These are phyloP conservation scores for Obba rivulosa DNA, from an alignment of 768 basidiomycete species.

Conservation along the genomic window DNA sequence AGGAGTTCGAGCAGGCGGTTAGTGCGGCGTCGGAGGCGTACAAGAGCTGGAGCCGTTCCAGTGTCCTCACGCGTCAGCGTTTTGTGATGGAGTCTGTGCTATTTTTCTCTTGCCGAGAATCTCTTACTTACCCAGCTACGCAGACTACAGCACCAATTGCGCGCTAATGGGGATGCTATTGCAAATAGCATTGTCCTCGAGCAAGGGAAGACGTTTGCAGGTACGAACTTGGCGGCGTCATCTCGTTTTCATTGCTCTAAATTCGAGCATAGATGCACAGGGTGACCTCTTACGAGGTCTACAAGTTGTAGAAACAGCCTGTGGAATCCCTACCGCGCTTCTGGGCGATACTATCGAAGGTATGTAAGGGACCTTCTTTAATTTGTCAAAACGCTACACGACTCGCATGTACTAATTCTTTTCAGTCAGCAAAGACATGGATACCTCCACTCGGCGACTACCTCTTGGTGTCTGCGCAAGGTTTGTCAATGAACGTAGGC, in stretches of 20 bases:
- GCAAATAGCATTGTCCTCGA: conserved; percentile 89
- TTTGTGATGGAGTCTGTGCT: conserved; percentile 81
- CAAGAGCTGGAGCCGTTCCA: conserved; percentile 84
- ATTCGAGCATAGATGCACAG: conserved; percentile 64
- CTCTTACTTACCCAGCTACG: background rate
- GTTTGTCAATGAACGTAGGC: conserved; percentile 17
- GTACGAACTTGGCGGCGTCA: conserved; percentile 31
- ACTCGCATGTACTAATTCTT: background rate
- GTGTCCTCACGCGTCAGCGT: conserved; percentile 79
- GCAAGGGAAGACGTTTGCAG: conserved; percentile 91
- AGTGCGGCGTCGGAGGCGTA: conserved; percentile 80
- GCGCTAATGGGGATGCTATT: conserved; percentile 80
- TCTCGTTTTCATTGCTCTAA: background rate
- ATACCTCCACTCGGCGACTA: conserved; percentile 78
- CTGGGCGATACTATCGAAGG: conserved; percentile 92
- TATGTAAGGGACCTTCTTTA: conserved; percentile 19
- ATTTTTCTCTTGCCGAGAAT: background rate
- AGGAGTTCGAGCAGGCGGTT: conserved; percentile 81
- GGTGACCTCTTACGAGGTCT: conserved; percentile 92
- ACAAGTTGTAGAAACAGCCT: conserved; percentile 81
- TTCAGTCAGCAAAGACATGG: conserved; percentile 92
- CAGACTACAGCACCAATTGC: conserved; percentile 84
- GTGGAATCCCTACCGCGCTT: conserved; percentile 77
- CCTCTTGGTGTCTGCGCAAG: conserved; percentile 86
- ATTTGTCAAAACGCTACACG: background rate